Evolutionary conservation across 1,139 yeast genomes (phyloP), one percentile per base, ranked within the genome.

Genomic region (Lodderomyces elongisporus): DNA sequence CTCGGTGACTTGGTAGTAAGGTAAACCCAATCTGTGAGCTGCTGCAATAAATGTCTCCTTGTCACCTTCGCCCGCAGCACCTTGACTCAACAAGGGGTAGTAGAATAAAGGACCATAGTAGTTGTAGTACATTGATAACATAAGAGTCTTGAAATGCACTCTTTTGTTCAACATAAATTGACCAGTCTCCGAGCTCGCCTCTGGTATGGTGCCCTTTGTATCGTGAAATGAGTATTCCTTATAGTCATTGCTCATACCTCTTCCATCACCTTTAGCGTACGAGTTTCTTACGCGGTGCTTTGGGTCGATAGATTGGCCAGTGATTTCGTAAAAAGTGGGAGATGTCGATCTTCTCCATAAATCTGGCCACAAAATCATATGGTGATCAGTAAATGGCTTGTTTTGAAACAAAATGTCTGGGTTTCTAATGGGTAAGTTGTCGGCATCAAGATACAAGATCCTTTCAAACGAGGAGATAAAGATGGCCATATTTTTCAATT

Each of bases 31-130:
- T 18, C 59, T 70, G 40, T 71, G 73, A 14, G 83, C 77, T 3
- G 82, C 82, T 1, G 80, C 77, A 29, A 73, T 64, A 41, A 76
- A 71, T 0, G 83, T 77, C 45, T 78, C 84, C 47, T 77, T 77
- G 49, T 75, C 81, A 42, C 81, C 81, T 49, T 74, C 76, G 31
- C 80, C 80, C 4, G 79, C 74, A 20, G 77, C 72, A 40, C 78
- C 78, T 52, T 74, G 79, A 9, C 75, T 68, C 31, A 75, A 52
- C 34, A 77, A 48, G 12, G 70, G 67, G 44, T 75, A 73, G 48
- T 70, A 77, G 52, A 67, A 74, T 24, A 62, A 58, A 22, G 77
- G 77, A 0, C 81, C 81, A 52, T 66, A 65, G 30, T 58, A 55
- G 44, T 77, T 77, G 51, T 78, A 78, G 47, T 76, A 78, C 31